Conservation (phyloP, 2,329 filamentous ascomycete genomes). For the Didymella lethalis region DNA sequence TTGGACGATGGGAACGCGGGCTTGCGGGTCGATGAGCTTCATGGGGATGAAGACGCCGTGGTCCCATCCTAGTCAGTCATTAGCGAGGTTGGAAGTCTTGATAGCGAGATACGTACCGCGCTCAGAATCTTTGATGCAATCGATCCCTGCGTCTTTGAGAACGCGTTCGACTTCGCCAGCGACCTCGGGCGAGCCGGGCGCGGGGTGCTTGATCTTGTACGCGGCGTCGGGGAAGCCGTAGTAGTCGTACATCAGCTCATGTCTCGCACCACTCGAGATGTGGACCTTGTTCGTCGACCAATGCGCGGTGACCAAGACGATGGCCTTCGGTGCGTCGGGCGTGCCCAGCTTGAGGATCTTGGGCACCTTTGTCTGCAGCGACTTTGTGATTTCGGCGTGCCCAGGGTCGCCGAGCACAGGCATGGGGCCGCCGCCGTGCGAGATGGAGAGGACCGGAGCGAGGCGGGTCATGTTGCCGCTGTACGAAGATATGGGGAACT, state of each 20-base stretch:
- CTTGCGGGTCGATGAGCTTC: conserved; percentile 62
- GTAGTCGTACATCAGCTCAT: conserved; percentile 66
- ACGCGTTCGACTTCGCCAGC: conserved; percentile 59
- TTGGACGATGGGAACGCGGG: conserved; percentile 64
- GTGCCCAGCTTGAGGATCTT: conserved; percentile 64
- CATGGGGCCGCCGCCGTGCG: conserved; percentile 61
- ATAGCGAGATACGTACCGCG: conserved; percentile 38
- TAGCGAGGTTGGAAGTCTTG: not conserved
- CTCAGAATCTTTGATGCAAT: conserved; percentile 40
- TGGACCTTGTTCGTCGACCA: conserved; percentile 61
- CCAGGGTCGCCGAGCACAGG: conserved; percentile 64
- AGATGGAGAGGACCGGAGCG: conserved; percentile 51
- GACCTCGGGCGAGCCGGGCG: conserved; percentile 63
- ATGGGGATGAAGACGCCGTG: conserved; percentile 69
- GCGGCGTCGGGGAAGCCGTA: conserved; percentile 65
- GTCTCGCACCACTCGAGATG: conserved; percentile 60
- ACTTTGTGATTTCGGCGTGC: conserved; percentile 61
- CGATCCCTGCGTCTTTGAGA: conserved; percentile 58
- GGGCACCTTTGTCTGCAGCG: conserved; percentile 63
- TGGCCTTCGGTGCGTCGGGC: conserved; percentile 59
- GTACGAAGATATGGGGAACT: conserved; percentile 37
- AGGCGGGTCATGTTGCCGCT: conserved; percentile 42
- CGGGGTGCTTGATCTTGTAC: conserved; percentile 65
- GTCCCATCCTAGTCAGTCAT: conserved; percentile 60
- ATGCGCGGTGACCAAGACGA: conserved; percentile 66